Percentiles rank a stretch among this genome's conserved stretches.
These are phyloP conservation scores for Candida pini DNA, from an alignment of 805 yeast species.

Conservation along the genomic window DNA sequence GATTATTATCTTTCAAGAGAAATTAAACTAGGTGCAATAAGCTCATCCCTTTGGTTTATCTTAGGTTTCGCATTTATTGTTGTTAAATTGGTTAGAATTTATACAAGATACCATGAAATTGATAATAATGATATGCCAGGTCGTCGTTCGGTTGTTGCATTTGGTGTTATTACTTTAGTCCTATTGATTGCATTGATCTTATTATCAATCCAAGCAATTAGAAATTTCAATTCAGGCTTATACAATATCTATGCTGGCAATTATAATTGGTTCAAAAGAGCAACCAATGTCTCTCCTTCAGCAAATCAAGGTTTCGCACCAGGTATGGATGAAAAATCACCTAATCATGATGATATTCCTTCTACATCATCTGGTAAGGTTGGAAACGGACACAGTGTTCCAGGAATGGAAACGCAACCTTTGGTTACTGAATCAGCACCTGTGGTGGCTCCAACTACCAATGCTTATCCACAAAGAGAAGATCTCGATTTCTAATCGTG, in stretches of 20 bases:
- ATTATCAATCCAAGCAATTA: conserved; percentile 6
- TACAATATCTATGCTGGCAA: conserved; percentile 9
- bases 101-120: conserved; percentile 20
- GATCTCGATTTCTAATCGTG: conserved; percentile 4
- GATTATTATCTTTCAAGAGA: conserved; percentile 34
- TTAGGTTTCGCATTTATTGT: conserved; percentile 35
- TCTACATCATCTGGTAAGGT: too few relatives aligned
- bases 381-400: too few relatives aligned
- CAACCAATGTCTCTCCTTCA: not conserved
- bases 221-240: conserved; percentile 10
- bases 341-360: too few relatives aligned
- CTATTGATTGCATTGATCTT: conserved; percentile 27
- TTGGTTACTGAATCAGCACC: too few relatives aligned
- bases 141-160: conserved; percentile 34
- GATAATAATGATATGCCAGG: conserved; percentile 33
- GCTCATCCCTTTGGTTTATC: conserved; percentile 23
- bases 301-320: too few relatives aligned
- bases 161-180: conserved; percentile 33
- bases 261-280: conserved; percentile 11
- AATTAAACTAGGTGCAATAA: conserved; percentile 15
- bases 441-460: not conserved
- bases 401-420: too few relatives aligned
- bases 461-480: conserved; percentile 3
- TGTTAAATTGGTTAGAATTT: conserved; percentile 35
- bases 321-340: too few relatives aligned